Conservation (phyloP, 2,329 filamentous ascomycete genomes). For the Aureobasidium sp. region DNA sequence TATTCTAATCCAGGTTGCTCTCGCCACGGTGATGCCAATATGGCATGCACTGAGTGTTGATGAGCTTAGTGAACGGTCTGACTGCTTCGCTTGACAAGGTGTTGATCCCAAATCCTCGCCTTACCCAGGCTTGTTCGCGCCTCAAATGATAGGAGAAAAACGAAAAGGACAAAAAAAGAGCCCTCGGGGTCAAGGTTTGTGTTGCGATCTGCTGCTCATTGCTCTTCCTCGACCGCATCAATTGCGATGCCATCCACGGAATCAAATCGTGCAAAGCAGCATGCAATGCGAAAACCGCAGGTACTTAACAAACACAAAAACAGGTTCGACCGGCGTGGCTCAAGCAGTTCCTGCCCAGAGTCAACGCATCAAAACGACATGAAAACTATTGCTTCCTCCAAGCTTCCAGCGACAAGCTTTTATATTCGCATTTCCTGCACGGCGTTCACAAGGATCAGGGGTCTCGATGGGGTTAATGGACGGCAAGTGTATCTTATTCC, state of each 20-base stretch:
- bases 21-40: not conserved
- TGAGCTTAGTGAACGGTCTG: not conserved
- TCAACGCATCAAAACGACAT: not conserved
- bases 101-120: not conserved
- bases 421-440: not conserved
- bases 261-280: not conserved
- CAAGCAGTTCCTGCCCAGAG: not conserved
- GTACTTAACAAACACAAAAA: constrained; percentile 2
- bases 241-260: not conserved
- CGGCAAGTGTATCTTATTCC: not conserved
- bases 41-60: not conserved
- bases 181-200: constrained; percentile 8
- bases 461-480: not conserved
- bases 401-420: not conserved
- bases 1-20: not conserved
- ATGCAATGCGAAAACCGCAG: not conserved
- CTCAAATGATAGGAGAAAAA: not conserved
- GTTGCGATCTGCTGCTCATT: not conserved
- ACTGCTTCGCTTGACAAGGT: not conserved
- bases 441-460: not conserved
- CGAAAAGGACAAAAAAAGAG: not conserved
- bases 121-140: not conserved
- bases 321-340: not conserved
- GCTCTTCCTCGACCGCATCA: not conserved
- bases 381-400: not conserved